These are phyloP conservation scores for Bruguiera parviflora DNA, from an alignment of 345 rosid genomes.

Conservation along the genomic window DNA sequence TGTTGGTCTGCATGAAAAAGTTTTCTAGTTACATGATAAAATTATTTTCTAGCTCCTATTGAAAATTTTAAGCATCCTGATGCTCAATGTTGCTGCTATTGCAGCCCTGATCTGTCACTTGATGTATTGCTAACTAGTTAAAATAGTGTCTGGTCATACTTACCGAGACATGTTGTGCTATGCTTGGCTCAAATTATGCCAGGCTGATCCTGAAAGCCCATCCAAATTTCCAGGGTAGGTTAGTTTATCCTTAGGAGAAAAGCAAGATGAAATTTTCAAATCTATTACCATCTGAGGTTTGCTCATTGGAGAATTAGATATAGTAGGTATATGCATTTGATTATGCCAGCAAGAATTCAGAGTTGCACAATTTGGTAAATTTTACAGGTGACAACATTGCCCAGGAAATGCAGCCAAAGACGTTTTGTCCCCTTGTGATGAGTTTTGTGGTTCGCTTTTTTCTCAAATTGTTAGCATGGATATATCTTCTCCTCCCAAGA, in stretches of 20 bases:
- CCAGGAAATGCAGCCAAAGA: constrained; percentile 28
- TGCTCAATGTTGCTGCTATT: not conserved
- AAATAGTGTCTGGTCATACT: too few relatives aligned
- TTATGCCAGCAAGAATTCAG: not conserved
- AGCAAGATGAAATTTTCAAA: too few relatives aligned
- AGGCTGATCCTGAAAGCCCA: not conserved
- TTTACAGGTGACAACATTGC: constrained; percentile 43
- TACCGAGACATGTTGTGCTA: too few relatives aligned
- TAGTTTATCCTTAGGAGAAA: not conserved
- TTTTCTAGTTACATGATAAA: not conserved
- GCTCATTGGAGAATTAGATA: not conserved
- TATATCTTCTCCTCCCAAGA: constrained; percentile 44
- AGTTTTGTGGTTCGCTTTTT: constrained; percentile 36
- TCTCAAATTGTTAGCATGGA: constrained; percentile 48
- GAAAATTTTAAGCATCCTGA: not conserved
- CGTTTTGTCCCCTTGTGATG: constrained; percentile 33
- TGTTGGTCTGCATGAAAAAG: not conserved
- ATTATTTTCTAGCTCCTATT: not conserved
- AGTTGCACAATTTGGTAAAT: constrained; percentile 10
- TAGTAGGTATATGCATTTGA: not conserved
- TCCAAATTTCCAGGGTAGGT: not conserved
- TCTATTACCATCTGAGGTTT: not conserved
- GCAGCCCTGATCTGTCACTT: not conserved
- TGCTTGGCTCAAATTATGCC: not conserved
- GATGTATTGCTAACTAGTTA: too few relatives aligned